Evolutionary conservation across 768 basidiomycete species (phyloP), one percentile per base, ranked within the genome.

Genomic region (Boletales sp.): DNA sequence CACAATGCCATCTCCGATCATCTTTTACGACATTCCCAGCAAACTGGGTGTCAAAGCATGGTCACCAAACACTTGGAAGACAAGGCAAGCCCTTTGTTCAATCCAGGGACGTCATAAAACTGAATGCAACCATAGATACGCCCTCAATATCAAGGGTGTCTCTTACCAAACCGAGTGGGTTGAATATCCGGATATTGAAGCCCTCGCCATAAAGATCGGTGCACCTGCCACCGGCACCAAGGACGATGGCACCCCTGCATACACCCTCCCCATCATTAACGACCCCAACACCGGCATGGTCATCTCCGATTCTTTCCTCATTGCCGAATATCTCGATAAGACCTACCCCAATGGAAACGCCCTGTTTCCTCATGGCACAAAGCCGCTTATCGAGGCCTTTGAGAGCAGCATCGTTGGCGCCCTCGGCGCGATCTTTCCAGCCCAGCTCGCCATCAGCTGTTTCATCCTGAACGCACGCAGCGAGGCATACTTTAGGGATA

Each of bases 11-110:
- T 53, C 42, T 19, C 59, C 60, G 15, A 66, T 64, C 50, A 71
- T 74, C 50, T 61, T 77, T 40, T 80, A 77, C 62, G 79, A 79
- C 48, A 71, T 80, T 37, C 71, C 73, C 18, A 67, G 69, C 33
- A 64, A 56, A 36, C 44, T 65, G 6, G 47, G 57, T 1, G 46
- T 8, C 41, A 63, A 59, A 5, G 64, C 70, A 8, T 78, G 73
- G 70, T 74, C 74, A 5, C 72, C 75, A 8, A 79, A 77, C 50
- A 72, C 74, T 32, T 76, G 72, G 73, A 77, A 74, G 58, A 62
- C 64, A 12, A 57, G 78, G 78, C 73, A 37, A 44, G 65, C 48
- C 8, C 34, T 10, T n/a, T 7, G 5, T 12, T 41, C 8, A 14
- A 12, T 36, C 25, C 6, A 25, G 11, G 7, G 31, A 18, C 17